Evolutionary conservation across 345 rosid species (phyloP).

Genomic region (Draba incana): DNA sequence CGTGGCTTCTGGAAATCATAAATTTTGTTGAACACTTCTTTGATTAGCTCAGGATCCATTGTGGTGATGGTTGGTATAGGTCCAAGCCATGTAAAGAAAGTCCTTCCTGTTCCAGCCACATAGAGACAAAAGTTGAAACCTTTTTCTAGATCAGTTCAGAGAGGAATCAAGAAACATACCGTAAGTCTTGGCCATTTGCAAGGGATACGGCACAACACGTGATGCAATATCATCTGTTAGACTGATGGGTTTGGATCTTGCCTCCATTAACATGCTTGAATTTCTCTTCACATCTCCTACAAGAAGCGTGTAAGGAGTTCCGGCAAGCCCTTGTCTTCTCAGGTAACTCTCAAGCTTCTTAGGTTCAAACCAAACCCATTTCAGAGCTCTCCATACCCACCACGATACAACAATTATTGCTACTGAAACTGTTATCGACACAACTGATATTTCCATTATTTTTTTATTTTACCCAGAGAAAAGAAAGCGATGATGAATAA

Average conservation of each 20-base stretch:
- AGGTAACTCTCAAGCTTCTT: conserved; percentile 42
- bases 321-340: conserved; percentile 42
- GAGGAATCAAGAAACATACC: conserved; percentile 35
- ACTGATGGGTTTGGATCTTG: conserved; percentile 35
- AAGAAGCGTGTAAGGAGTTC: conserved; percentile 41
- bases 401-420: conserved; percentile 14
- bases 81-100: conserved; percentile 49
- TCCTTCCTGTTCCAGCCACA: conserved; percentile 44
- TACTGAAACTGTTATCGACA: conserved; percentile 23
- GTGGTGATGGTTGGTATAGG: conserved; percentile 49
- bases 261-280: conserved; percentile 27
- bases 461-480: not conserved
- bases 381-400: conserved; percentile 41
- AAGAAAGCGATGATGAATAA: not conserved
- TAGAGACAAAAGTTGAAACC: not conserved
- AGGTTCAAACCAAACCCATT: conserved; percentile 49
- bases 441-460: conserved; percentile 27
- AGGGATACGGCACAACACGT: conserved; percentile 35
- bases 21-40: conserved; percentile 44
- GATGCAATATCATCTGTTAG: conserved; percentile 36
- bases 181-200: conserved; percentile 31
- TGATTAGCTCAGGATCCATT: conserved; percentile 47
- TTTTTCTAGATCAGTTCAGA: not conserved
- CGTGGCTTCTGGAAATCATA: conserved; percentile 43
- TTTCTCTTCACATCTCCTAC: conserved; percentile 38